Evolutionary conservation across 108 stramenopile species (phyloP), one percentile per base, ranked within the genome.

Genomic region (Tribonema minus): DNA sequence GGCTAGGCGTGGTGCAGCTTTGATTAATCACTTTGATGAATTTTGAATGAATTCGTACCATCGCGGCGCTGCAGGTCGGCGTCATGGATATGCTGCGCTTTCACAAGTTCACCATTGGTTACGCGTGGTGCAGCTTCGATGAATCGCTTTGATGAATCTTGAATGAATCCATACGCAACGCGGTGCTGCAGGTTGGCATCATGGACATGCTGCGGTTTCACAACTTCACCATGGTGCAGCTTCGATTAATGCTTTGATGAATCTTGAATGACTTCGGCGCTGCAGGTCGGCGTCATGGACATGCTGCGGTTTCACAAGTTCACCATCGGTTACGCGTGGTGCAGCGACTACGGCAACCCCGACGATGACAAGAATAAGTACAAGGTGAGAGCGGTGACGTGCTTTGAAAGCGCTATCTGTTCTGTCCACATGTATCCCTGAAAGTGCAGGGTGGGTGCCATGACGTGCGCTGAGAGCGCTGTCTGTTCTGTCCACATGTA

Each of bases 81-180:
- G 86, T 99, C 36, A 72, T 98, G 59, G 95, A 96, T 70, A 97
- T 97, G 96, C 78, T 91, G 71, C 77, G 89, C 26, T 86, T 83
- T 67, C 75, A 84, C 65, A 70, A 79, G 76, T 84, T 83, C 33
- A 78, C 76, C n/a, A 78, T 78, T 66, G 76, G 76, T 26, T 94
- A 94, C 40, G 92, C 92, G 7, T 99, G 98, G 98, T 91, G 93
- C 89, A 94, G 94, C n/a, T n/a, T n/a, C n/a, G n/a, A n/a, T n/a
- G n/a, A n/a, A n/a, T n/a, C n/a, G n/a, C n/a, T n/a, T n/a, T n/a
- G n/a, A n/a, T n/a, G n/a, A n/a, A n/a, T n/a, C n/a, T n/a, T n/a
- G n/a, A n/a, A n/a, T n/a, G n/a, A n/a, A n/a, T n/a, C n/a, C n/a
- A n/a, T n/a, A n/a, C n/a, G n/a, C n/a, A n/a, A n/a, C n/a, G n/a